Evolutionary conservation across 192 early-diverging fungal genomes (phyloP).

Genomic region (Entophlyctis luteolus): DNA sequence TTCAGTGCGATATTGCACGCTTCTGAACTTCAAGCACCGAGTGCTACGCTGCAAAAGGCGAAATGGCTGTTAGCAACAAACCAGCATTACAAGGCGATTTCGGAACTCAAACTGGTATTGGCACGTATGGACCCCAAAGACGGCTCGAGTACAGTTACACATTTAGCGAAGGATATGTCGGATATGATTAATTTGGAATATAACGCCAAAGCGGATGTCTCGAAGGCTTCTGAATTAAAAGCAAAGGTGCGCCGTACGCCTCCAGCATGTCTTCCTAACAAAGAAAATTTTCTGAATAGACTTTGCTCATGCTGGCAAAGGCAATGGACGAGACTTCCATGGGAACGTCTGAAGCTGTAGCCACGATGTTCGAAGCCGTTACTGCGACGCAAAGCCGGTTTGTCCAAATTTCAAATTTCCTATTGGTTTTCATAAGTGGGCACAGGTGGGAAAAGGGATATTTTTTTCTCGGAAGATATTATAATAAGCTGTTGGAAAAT

Average conservation of each 20-base stretch:
- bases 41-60: slow-evolving; percentile 51
- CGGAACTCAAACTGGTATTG: slow-evolving; percentile 22
- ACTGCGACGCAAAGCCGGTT: slow-evolving; percentile 28
- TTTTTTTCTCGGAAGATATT: slow-evolving; percentile 62
- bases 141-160: too few species aligned
- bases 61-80: slow-evolving; percentile 57
- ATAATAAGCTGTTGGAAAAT: slow-evolving; percentile 51
- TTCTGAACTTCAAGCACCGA: slow-evolving; percentile 31
- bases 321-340: slow-evolving; percentile 57
- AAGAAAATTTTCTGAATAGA: slow-evolving; percentile 29
- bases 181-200: too few species aligned
- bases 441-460: slow-evolving; percentile 66
- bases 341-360: slow-evolving; percentile 37
- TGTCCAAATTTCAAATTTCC: too few species aligned
- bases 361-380: slow-evolving; percentile 33
- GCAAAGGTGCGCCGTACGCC: slow-evolving; percentile 15
- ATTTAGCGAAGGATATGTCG: too few species aligned
- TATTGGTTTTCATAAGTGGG: too few species aligned
- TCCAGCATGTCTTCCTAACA: too few species aligned
- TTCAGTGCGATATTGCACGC: slow-evolving; percentile 61
- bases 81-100: slow-evolving; percentile 52
- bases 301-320: slow-evolving; percentile 48
- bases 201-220: too few species aligned
- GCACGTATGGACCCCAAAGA: background rate
- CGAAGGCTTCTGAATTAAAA: too few species aligned